Evolutionary conservation across 495 filamentous ascomycete species (phyloP).

Genomic region (Schizothecium vesticola): DNA sequence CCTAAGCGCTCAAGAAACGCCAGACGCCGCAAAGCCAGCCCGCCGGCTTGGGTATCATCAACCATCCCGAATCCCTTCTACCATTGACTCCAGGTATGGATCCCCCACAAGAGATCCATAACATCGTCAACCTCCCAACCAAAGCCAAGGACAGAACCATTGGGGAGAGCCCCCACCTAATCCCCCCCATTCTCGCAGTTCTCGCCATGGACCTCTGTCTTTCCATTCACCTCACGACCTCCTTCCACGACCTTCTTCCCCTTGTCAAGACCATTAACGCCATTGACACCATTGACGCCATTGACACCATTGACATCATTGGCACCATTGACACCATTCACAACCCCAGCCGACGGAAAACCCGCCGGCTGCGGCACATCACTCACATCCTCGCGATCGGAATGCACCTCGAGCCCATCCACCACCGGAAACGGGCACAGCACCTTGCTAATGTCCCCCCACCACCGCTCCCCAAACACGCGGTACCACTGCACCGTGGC

Average conservation of each 20-base stretch:
- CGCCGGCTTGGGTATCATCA: neutral
- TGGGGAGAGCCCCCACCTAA: neutral
- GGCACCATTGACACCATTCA: slow-evolving; percentile 40
- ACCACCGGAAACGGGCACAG: slow-evolving; percentile 55
- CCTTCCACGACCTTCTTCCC: neutral
- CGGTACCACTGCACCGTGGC: slow-evolving; percentile 69
- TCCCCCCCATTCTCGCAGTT: too few relatives aligned
- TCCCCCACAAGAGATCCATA: too few relatives aligned
- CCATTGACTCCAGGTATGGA: neutral
- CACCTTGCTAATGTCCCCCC: slow-evolving; percentile 65
- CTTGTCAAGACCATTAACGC: neutral
- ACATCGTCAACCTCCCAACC: neutral
- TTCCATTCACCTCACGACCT: neutral
- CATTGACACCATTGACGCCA: slow-evolving; percentile 5
- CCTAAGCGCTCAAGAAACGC: neutral
- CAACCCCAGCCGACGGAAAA: too few relatives aligned
- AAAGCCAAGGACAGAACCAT: neutral
- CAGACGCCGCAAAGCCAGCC: neutral
- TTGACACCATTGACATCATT: slow-evolving; percentile 13
- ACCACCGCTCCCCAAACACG: slow-evolving; percentile 58
- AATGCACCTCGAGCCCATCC: slow-evolving; percentile 43
- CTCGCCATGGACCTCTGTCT: neutral
- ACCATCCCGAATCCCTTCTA: neutral
- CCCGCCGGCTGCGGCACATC: slow-evolving; percentile 34
- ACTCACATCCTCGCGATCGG: slow-evolving; percentile 44